Evolutionary conservation across 805 yeast species (phyloP).

Genomic region (Candida parachauliodes): DNA sequence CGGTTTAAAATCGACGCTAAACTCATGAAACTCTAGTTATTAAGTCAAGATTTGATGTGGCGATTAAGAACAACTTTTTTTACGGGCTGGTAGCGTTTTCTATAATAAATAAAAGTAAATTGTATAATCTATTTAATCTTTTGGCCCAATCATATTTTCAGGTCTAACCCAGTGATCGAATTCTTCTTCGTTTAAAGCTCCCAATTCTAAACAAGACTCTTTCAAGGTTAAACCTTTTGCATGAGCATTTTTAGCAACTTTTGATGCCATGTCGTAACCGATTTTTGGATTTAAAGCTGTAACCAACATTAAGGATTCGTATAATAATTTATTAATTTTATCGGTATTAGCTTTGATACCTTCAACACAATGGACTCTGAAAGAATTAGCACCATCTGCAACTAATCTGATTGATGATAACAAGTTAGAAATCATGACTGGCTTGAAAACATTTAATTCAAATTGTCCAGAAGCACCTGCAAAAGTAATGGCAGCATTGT

Average conservation of each 20-base stretch:
- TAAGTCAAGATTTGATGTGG: neutral
- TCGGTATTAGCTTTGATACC: conserved; percentile 88
- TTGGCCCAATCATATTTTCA: conserved; percentile 97
- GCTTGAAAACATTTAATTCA: conserved; percentile 97
- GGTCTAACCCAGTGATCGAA: conserved; percentile 97
- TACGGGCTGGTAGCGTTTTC: no score
- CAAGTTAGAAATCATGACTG: conserved; percentile 88
- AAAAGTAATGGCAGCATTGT: conserved; percentile 89
- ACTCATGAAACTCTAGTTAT: conserved; percentile 3
- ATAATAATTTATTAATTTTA: conserved; percentile 81
- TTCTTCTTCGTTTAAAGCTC: conserved; percentile 77
- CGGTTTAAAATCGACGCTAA: conserved; percentile 29
- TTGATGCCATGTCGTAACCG: conserved; percentile 96
- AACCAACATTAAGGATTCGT: conserved; percentile 96
- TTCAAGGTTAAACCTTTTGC: conserved; percentile 95
- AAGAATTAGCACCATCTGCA: conserved; percentile 86
- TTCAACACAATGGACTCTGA: conserved; percentile 92
- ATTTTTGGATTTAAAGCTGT: conserved; percentile 98
- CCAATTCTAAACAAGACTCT: conserved; percentile 89
- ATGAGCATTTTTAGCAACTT: conserved; percentile 98
- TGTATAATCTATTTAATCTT: conserved; percentile 28
- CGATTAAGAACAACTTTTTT: no score
- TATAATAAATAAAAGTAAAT: neutral
- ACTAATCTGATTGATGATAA: conserved; percentile 82
- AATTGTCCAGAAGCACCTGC: conserved; percentile 99